These are phyloP conservation scores for Wickerhamiella hasegawae DNA, from an alignment of 805 yeast genomes.

Conservation along the genomic window DNA sequence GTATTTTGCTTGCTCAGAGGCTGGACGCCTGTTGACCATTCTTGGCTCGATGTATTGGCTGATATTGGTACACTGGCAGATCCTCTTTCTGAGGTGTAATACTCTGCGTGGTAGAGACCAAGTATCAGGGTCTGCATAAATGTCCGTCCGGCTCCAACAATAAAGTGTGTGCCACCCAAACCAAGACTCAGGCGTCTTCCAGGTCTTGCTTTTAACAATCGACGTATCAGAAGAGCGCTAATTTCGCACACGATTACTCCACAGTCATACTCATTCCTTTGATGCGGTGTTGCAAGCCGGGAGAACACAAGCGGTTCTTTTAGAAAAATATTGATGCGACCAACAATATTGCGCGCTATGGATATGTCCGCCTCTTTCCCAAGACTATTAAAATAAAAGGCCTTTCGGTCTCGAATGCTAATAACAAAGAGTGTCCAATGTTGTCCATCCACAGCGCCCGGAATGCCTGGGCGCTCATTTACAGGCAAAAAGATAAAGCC, in stretches of 20 bases:
- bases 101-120: neutral
- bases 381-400: neutral
- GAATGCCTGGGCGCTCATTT: conserved; percentile 21
- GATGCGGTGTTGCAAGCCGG: conserved; percentile 29
- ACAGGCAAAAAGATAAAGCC: conserved; percentile 24
- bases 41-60: no score
- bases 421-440: neutral
- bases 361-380: conserved; percentile 41
- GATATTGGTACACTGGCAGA: no score
- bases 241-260: conserved; percentile 28
- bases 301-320: conserved; percentile 7
- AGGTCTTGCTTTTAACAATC: conserved; percentile 11
- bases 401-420: neutral
- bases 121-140: conserved; percentile 3
- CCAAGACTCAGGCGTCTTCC: conserved; percentile 19
- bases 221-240: conserved; percentile 15
- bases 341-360: conserved; percentile 26
- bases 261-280: conserved; percentile 33
- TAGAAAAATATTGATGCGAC: conserved; percentile 14
- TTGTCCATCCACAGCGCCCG: neutral
- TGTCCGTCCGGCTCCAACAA: conserved; percentile 6
- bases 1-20: no score
- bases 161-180: conserved; percentile 14
- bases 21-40: no score
- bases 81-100: no score